Evolutionary conservation across 2,329 filamentous ascomycete genomes (phyloP).

Genomic region (Macrophomina phaseolina): DNA sequence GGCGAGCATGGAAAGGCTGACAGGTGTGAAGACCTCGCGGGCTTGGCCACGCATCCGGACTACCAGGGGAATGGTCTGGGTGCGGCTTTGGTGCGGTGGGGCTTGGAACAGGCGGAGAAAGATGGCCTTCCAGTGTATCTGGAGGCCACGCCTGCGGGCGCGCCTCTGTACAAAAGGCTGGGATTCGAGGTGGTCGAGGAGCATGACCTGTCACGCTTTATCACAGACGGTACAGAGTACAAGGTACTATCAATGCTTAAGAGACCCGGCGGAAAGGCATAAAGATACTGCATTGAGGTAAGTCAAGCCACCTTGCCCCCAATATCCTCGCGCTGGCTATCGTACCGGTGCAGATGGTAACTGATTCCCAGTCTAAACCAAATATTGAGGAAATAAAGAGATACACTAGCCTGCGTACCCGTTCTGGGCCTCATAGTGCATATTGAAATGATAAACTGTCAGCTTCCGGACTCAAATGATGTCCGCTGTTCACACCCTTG

Average conservation of each 20-base stretch:
- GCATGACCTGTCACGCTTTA: constrained; percentile 37
- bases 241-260: neutral
- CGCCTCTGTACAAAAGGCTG: constrained; percentile 41
- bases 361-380: too few relatives aligned
- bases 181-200: constrained; percentile 35
- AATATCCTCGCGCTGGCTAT: too few relatives aligned
- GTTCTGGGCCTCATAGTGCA: too few relatives aligned
- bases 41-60: constrained; percentile 16
- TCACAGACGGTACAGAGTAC: neutral
- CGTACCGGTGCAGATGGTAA: too few relatives aligned
- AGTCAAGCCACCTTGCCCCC: too few relatives aligned
- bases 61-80: constrained; percentile 18
- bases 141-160: constrained; percentile 45
- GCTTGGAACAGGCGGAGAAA: constrained; percentile 36
- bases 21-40: constrained; percentile 33
- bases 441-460: too few relatives aligned
- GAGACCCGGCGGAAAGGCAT: neutral
- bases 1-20: neutral
- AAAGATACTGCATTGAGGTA: too few relatives aligned
- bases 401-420: too few relatives aligned
- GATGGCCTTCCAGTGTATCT: constrained; percentile 46
- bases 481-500: too few relatives aligned
- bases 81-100: constrained; percentile 21
- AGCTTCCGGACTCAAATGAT: too few relatives aligned
- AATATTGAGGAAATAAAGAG: too few relatives aligned